These are phyloP conservation scores for Quercus engelmannii DNA, from an alignment of 306 rosid species.

Conservation along the genomic window DNA sequence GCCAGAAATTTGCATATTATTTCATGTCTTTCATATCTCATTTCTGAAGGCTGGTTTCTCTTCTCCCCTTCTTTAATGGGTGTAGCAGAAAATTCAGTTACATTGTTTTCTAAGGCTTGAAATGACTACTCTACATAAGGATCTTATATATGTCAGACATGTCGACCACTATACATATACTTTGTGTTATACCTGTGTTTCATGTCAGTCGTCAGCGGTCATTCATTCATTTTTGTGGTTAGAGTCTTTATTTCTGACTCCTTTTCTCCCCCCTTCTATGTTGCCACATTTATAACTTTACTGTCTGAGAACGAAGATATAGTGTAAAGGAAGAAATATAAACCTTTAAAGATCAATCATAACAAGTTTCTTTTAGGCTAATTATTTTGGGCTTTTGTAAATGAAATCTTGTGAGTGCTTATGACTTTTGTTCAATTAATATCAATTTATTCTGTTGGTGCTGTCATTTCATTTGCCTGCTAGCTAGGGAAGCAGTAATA, in stretches of 20 bases:
- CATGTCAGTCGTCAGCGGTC: slow-evolving; percentile 4
- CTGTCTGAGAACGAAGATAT: slow-evolving; percentile 32
- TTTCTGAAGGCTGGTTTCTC: slow-evolving; percentile 4
- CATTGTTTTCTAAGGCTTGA: slow-evolving; percentile 13
- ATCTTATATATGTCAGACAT: slow-evolving; percentile 30
- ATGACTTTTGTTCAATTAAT: slow-evolving; percentile 29
- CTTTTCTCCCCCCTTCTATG: slow-evolving; percentile 9
- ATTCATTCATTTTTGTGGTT: slow-evolving; percentile 15
- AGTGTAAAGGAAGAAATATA: slow-evolving; percentile 22
- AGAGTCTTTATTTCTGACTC: slow-evolving; percentile 25
- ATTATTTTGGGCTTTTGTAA: slow-evolving; percentile 26
- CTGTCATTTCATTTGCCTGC: slow-evolving; percentile 53
- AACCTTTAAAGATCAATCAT: slow-evolving; percentile 25
- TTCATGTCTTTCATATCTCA: not conserved
- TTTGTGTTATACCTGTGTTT: slow-evolving; percentile 22
- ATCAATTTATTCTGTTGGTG: slow-evolving; percentile 31
- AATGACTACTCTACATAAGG: slow-evolving; percentile 21
- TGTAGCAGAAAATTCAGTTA: slow-evolving; percentile 7
- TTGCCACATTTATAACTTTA: slow-evolving; percentile 36
- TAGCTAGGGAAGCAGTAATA: slow-evolving; percentile 24
- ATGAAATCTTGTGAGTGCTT: slow-evolving; percentile 9
- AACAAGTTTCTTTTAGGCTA: slow-evolving; percentile 30
- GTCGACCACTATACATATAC: not conserved
- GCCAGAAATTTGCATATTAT: slow-evolving; percentile 24
- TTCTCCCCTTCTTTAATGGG: not conserved